phyloP scores from a whole-genome alignment of 371 early-diverging fungal species.

The Apophysomyces trapeziformis region DNA sequence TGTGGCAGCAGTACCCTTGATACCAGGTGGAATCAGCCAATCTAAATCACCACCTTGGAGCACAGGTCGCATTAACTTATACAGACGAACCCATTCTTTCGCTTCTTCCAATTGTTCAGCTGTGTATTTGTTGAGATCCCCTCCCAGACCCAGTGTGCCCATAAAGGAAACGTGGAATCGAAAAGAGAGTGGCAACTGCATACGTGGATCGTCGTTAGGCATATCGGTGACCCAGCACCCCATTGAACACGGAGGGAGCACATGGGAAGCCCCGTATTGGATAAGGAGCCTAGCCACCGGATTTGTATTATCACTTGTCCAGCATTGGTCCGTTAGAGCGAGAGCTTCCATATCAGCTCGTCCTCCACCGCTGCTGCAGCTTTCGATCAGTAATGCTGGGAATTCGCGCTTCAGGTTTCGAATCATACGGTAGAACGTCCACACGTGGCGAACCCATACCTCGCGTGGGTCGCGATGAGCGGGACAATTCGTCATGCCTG shows the following conservation, averaged over 20 bases:
- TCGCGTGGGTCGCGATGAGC: conserved; percentile 26
- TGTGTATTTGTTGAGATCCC: conserved; percentile 23
- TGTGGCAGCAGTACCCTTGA: conserved; percentile 12
- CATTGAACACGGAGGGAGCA: conserved; percentile 40
- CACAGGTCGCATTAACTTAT: conserved; percentile 35
- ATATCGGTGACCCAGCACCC: conserved; percentile 41
- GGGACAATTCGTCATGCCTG: conserved; percentile 16
- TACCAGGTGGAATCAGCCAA: conserved; percentile 34
- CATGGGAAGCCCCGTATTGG: conserved; percentile 43
- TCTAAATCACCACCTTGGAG: conserved; percentile 37
- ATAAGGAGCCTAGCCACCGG: conserved; percentile 45
- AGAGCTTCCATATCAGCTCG: conserved; percentile 39
- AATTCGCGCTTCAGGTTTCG: conserved; percentile 24
- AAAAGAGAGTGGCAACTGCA: conserved; percentile 35
- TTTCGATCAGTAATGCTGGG: conserved; percentile 36
- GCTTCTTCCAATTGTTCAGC: conserved; percentile 21
- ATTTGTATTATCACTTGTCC: conserved; percentile 46
- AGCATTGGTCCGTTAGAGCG: conserved; percentile 28
- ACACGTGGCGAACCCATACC: conserved; percentile 30
- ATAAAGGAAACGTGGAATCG: conserved; percentile 47
- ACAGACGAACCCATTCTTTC: conserved; percentile 37
- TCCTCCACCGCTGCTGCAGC: conserved; percentile 53
- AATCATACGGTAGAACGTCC: conserved; percentile 28
- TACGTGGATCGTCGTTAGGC: conserved; percentile 18
- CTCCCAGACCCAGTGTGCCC: conserved; percentile 43